Evolutionary conservation across 495 filamentous ascomycete species (phyloP).

Genomic region (Aspergillus saccharolyticus): DNA sequence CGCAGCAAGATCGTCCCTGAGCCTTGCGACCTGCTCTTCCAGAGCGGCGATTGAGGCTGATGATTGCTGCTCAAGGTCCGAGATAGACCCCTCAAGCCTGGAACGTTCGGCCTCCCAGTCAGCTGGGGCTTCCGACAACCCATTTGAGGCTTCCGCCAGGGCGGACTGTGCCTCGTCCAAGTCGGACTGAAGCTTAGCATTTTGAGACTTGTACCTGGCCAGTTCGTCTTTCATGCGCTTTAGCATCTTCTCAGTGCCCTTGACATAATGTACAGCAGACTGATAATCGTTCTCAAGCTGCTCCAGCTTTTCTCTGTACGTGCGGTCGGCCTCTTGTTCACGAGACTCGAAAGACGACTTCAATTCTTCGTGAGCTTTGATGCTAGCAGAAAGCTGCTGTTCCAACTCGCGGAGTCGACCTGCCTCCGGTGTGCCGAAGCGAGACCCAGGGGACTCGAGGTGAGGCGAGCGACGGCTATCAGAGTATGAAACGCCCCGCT

Average conservation of each 20-base stretch:
- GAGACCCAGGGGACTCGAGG: constrained; percentile 64
- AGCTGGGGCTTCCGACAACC: constrained; percentile 36
- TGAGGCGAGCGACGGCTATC: constrained; percentile 54
- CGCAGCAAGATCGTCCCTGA: constrained; percentile 61
- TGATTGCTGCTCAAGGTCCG: constrained; percentile 60
- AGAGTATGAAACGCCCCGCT: constrained; percentile 66
- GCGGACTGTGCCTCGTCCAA: constrained; percentile 52
- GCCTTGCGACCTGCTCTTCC: constrained; percentile 61
- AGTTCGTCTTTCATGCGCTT: constrained; percentile 98
- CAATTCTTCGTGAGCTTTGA: constrained; percentile 78
- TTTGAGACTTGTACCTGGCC: constrained; percentile 78
- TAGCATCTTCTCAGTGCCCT: constrained; percentile 98
- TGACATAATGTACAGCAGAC: constrained; percentile 99
- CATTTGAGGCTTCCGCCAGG: constrained; percentile 31
- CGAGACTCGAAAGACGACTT: constrained; percentile 69
- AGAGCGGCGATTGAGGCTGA: constrained; percentile 58
- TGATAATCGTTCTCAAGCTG: constrained; percentile 96
- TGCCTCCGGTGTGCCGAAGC: constrained; percentile 74
- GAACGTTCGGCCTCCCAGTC: constrained; percentile 78
- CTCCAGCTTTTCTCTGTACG: constrained; percentile 85
- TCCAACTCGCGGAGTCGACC: constrained; percentile 82
- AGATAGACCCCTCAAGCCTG: constrained; percentile 59
- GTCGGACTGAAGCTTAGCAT: constrained; percentile 75
- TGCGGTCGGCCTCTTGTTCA: constrained; percentile 74
- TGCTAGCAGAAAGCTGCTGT: constrained; percentile 72